phyloP scores from a whole-genome alignment of 495 filamentous ascomycete genomes.

The Glutinoglossum americanum region DNA sequence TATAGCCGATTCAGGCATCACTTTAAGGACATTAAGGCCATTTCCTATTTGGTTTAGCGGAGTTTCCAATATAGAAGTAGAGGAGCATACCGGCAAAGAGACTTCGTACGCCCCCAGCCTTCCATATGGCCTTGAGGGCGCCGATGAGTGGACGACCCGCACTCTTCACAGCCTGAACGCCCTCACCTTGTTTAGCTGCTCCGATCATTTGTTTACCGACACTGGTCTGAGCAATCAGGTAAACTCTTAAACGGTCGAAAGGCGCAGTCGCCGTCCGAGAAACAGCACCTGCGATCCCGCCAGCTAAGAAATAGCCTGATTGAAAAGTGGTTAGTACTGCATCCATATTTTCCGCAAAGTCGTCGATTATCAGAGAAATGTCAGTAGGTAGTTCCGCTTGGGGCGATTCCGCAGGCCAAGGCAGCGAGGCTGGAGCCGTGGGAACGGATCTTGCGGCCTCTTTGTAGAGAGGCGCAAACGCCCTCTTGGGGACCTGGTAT shows the following conservation, averaged over 20 bases:
- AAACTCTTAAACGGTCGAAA: conserved; percentile 91
- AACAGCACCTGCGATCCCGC: conserved; percentile 75
- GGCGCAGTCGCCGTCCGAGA: conserved; percentile 88
- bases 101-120: conserved; percentile 68
- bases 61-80: conserved; percentile 6
- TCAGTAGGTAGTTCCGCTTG: conserved; percentile 1
- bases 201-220: conserved; percentile 33
- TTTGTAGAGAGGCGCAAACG: background rate
- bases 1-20: conserved; percentile 95
- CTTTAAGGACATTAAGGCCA: conserved; percentile 87
- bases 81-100: conserved; percentile 69
- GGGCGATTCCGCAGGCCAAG: background rate
- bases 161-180: conserved; percentile 41
- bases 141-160: conserved; percentile 44
- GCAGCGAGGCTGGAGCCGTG: background rate
- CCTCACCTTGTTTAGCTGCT: conserved; percentile 50
- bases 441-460: background rate
- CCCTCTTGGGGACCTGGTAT: conserved; percentile 1
- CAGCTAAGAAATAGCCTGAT: conserved; percentile 91
- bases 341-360: conserved; percentile 5
- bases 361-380: background rate
- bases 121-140: conserved; percentile 58
- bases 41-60: conserved; percentile 46
- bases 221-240: conserved; percentile 79
- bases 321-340: conserved; percentile 37